Conservation (phyloP, 306 rosid species). For the Dicorynia guianensis region DNA sequence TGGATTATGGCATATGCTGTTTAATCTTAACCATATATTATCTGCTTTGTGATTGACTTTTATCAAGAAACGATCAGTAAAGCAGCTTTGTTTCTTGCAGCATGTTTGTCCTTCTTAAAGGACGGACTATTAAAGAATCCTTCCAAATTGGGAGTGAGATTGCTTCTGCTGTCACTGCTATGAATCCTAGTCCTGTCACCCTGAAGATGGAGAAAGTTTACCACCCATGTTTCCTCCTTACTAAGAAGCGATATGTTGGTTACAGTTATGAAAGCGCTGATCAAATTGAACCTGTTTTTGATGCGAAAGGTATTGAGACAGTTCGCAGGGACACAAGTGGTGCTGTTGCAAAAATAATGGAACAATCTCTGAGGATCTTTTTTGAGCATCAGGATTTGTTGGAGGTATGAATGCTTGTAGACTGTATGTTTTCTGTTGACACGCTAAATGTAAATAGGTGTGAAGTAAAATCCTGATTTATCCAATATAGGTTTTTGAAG, state of each 20-base stretch:
- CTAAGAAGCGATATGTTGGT: slow-evolving; percentile 97
- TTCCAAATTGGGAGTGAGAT: slow-evolving; percentile 87
- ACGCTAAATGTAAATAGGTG: slow-evolving; percentile 15
- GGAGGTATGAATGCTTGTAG: slow-evolving; percentile 62
- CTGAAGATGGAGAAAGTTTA: slow-evolving; percentile 96
- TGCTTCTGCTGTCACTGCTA: slow-evolving; percentile 85
- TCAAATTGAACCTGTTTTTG: slow-evolving; percentile 78
- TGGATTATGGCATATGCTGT: slow-evolving; percentile 23
- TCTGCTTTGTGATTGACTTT: slow-evolving; percentile 36
- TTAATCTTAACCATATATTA: slow-evolving; percentile 21
- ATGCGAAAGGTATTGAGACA: slow-evolving; percentile 98
- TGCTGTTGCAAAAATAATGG: slow-evolving; percentile 91
- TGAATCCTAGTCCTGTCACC: slow-evolving; percentile 92
- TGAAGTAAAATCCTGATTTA: slow-evolving; percentile 19
- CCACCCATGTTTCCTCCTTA: slow-evolving; percentile 86
- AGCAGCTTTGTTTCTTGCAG: slow-evolving; percentile 57
- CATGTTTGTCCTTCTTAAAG: slow-evolving; percentile 95
- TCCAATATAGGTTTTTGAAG: not conserved
- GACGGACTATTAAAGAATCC: slow-evolving; percentile 74
- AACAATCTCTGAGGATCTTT: slow-evolving; percentile 81
- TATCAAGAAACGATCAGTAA: slow-evolving; percentile 28
- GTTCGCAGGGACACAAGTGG: slow-evolving; percentile 93
- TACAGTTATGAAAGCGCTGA: slow-evolving; percentile 88
- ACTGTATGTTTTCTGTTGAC: slow-evolving; percentile 18
- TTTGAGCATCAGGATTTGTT: slow-evolving; percentile 74